Percentiles rank a stretch among this genome's conserved stretches.
Conservation (phyloP, 352 stramenopile species). For the Elongisporangium anandrum region DNA sequence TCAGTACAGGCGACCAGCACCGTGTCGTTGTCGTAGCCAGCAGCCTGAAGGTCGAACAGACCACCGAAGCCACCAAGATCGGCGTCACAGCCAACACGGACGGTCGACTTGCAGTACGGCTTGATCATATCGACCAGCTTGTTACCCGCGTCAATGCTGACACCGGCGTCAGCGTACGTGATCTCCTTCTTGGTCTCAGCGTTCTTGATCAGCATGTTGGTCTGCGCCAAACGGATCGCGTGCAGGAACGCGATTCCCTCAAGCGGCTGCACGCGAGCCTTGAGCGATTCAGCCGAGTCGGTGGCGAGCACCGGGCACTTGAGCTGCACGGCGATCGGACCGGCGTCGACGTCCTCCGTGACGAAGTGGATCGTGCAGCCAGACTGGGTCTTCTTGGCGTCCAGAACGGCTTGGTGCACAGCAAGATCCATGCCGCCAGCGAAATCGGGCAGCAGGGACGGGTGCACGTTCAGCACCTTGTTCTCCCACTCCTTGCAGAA, state of each 20-base stretch:
- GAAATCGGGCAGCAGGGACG: conserved; percentile 98
- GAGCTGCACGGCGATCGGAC: conserved; percentile 97
- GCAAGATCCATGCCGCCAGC: conserved; percentile 99
- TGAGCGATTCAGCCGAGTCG: conserved; percentile 95
- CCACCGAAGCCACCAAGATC: conserved; percentile 97
- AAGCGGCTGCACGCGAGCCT: conserved; percentile 95
- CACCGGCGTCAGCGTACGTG: conserved; percentile 97
- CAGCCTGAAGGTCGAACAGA: conserved; percentile 96
- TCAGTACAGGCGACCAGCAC: conserved; percentile 97
- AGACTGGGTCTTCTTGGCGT: conserved; percentile 93
- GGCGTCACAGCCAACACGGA: conserved; percentile 93
- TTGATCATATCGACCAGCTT: conserved; percentile 97
- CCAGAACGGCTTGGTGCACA: conserved; percentile 98
- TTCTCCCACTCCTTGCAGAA: conserved; percentile 95
- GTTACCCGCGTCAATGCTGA: conserved; percentile 98
- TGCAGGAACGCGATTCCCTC: conserved; percentile 94
- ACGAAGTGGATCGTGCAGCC: conserved; percentile 99
- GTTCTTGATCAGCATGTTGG: conserved; percentile 44
- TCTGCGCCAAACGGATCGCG: conserved; percentile 78
- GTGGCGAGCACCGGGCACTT: conserved; percentile 86
- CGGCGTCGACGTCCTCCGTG: conserved; percentile 96
- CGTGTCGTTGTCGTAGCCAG: conserved; percentile 96
- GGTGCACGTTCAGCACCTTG: conserved; percentile 99
- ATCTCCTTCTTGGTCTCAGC: conserved; percentile 82
- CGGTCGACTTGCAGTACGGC: conserved; percentile 96